phyloP scores from a whole-genome alignment of 2,329 filamentous ascomycete species.

The Blumeriella jaapii region DNA sequence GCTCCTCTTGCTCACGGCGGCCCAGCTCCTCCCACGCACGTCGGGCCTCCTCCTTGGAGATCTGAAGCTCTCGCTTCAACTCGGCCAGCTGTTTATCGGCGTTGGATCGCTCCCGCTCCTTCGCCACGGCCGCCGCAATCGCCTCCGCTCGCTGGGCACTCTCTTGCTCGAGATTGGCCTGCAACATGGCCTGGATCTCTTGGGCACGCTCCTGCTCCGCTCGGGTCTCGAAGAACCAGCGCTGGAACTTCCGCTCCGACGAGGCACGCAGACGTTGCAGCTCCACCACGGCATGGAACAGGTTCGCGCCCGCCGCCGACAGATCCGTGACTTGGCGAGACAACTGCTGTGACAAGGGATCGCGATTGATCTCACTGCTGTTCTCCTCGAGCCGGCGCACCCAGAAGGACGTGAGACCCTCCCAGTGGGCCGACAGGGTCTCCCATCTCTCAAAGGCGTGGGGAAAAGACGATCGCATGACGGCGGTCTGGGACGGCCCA shows the following conservation, averaged over 20 bases:
- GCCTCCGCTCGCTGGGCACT: conserved; percentile 57
- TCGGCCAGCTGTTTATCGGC: conserved; percentile 72
- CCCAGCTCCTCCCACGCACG: conserved; percentile 96
- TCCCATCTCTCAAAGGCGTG: conserved; percentile 98
- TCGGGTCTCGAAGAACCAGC: conserved; percentile 95
- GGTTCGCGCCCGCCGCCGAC: conserved; percentile 91
- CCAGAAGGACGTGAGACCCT: conserved; percentile 95
- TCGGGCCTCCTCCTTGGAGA: conserved; percentile 91
- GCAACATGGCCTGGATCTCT: conserved; percentile 72
- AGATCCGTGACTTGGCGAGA: conserved; percentile 91
- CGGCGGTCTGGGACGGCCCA: conserved; percentile 4
- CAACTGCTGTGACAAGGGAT: conserved; percentile 77
- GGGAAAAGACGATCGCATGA: conserved; percentile 63
- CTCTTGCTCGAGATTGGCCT: conserved; percentile 64
- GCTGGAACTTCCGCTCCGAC: conserved; percentile 93
- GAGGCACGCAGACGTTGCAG: conserved; percentile 86
- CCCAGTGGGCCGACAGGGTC: conserved; percentile 92
- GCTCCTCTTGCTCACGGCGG: conserved; percentile 82
- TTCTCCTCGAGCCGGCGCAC: conserved; percentile 87
- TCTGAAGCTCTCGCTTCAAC: conserved; percentile 84
- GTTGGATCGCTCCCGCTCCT: conserved; percentile 56
- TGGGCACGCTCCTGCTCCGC: conserved; percentile 76
- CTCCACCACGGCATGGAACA: conserved; percentile 96
- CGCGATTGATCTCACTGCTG: conserved; percentile 68
- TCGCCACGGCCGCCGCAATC: conserved; percentile 51